phyloP scores from a whole-genome alignment of 208 protist genomes.

The Trypanosoma vivax region DNA sequence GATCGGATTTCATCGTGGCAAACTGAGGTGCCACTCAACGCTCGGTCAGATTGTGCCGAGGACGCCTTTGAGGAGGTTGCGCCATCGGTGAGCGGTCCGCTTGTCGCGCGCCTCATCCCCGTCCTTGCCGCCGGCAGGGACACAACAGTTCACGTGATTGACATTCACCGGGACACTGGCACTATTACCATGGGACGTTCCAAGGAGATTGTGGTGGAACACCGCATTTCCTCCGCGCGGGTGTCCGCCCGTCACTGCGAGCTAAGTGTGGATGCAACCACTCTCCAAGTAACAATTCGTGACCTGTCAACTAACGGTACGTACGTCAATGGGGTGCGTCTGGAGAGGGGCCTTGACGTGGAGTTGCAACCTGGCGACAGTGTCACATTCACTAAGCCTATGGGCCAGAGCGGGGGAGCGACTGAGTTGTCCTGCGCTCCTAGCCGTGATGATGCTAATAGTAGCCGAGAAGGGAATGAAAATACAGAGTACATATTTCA shows the following conservation, averaged over 20 bases:
- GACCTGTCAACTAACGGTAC: constrained; percentile 81
- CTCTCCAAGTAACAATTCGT: constrained; percentile 35
- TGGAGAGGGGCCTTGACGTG: constrained; percentile 29
- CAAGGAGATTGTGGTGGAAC: constrained; percentile 51
- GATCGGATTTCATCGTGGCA: constrained; percentile 21
- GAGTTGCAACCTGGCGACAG: constrained; percentile 49
- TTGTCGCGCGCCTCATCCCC: constrained; percentile 71
- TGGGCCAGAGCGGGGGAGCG: neutral
- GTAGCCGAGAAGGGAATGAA: neutral
- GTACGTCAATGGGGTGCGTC: constrained; percentile 58
- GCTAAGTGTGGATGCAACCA: constrained; percentile 49
- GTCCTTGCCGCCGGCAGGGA: neutral
- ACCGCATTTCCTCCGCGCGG: constrained; percentile 45
- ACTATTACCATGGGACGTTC: constrained; percentile 52
- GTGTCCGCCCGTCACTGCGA: constrained; percentile 73
- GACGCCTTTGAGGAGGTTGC: constrained; percentile 77
- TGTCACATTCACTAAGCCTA: constrained; percentile 35
- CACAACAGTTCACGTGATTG: constrained; percentile 11
- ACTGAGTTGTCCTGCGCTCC: constrained; percentile 1
- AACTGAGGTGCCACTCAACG: neutral
- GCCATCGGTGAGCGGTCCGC: constrained; percentile 48
- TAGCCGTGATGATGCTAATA: constrained; percentile 6
- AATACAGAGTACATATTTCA: constrained; percentile 50
- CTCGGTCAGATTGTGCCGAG: constrained; percentile 14
- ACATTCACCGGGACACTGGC: constrained; percentile 39